Evolutionary conservation across 164 flowering plant genomes (phyloP).

Genomic region (Vitis rupestris): DNA sequence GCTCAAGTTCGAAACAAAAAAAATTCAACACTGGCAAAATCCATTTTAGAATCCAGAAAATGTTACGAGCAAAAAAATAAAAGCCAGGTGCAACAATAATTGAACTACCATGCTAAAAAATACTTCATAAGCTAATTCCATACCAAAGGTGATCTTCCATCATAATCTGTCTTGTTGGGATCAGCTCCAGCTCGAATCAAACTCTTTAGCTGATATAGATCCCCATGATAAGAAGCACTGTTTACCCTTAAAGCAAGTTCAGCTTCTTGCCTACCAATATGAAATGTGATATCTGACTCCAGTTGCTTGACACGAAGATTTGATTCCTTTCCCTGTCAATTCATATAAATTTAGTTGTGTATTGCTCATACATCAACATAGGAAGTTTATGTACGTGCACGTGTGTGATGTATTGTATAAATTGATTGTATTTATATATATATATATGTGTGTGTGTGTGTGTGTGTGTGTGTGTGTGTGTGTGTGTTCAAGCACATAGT

Average conservation of each 20-base stretch:
- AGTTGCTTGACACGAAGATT: constrained; percentile 60
- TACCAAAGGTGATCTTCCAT: constrained; percentile 98
- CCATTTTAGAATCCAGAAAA: too few species aligned
- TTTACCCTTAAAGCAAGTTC: constrained; percentile 82
- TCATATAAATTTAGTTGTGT: not conserved
- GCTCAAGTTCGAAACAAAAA: too few species aligned
- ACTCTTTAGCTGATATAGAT: constrained; percentile 66
- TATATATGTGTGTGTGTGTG: too few species aligned
- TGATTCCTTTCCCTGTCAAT: constrained; percentile 69
- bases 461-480: too few species aligned
- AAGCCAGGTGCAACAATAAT: not conserved
- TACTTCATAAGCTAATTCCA: constrained; percentile 7
- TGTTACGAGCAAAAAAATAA: too few species aligned
- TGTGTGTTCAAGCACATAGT: too few species aligned
- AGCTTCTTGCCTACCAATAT: constrained; percentile 81
- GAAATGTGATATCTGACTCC: constrained; percentile 75
- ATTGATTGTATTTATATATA: too few species aligned
- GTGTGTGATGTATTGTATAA: too few species aligned
- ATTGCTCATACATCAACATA: not conserved
- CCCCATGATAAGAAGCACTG: constrained; percentile 83
- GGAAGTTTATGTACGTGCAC: too few species aligned
- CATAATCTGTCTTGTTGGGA: constrained; percentile 84
- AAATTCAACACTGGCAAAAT: too few species aligned
- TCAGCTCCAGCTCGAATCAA: constrained; percentile 85
- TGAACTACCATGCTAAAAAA: not conserved